A percentile compares a stretch with the other conserved stretches of the same genome.
phyloP scores from a whole-genome alignment of 345 rosid genomes.

The Syzygium aromaticum region DNA sequence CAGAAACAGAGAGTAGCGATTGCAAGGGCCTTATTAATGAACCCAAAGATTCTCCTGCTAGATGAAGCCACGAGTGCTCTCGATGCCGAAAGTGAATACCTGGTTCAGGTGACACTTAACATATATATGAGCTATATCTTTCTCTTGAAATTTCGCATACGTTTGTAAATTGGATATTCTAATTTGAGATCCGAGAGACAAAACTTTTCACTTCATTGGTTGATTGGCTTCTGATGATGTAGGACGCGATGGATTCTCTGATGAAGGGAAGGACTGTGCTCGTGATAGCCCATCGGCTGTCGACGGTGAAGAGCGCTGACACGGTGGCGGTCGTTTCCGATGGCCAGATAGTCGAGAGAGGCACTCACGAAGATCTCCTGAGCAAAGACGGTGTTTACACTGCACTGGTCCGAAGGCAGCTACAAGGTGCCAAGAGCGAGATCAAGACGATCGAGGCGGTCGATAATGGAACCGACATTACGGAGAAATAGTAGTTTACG shows the following conservation, averaged over 20 bases:
- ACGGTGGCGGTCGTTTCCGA: slow-evolving; percentile 80
- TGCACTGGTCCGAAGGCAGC: slow-evolving; percentile 66
- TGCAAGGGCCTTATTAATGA: slow-evolving; percentile 82
- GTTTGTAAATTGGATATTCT: background rate
- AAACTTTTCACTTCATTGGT: background rate
- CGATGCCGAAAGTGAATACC: slow-evolving; percentile 91
- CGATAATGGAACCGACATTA: background rate
- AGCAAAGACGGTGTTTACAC: slow-evolving; percentile 46
- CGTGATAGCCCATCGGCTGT: slow-evolving; percentile 82
- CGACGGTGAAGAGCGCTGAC: slow-evolving; percentile 76
- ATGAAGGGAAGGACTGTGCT: slow-evolving; percentile 94
- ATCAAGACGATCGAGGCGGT: background rate
- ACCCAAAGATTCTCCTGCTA: slow-evolving; percentile 69
- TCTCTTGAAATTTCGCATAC: background rate
- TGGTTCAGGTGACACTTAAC: slow-evolving; percentile 54
- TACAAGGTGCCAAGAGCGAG: slow-evolving; percentile 13
- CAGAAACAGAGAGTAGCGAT: slow-evolving; percentile 92
- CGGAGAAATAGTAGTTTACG: background rate
- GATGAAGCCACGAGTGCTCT: slow-evolving; percentile 98
- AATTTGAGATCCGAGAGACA: background rate
- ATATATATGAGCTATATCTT: background rate
- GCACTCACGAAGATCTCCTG: slow-evolving; percentile 49
- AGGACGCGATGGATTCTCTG: slow-evolving; percentile 96
- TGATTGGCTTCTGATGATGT: background rate
- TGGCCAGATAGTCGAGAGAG: slow-evolving; percentile 65